Conservation (phyloP, 176 grass and related monocot species). For the Avena insularis region DNA sequence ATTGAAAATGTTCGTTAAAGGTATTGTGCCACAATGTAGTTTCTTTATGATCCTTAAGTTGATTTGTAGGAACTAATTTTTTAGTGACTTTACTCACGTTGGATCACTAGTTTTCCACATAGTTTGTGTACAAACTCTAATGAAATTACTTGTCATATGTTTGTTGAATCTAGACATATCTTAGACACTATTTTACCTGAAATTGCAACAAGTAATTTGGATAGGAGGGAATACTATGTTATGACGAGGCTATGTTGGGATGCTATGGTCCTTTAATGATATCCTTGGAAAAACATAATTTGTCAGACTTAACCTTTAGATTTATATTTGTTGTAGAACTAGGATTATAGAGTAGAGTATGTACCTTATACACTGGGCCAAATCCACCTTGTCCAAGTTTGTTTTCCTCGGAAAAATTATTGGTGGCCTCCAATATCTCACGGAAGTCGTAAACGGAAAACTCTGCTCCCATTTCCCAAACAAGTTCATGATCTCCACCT, state of each 20-base stretch:
- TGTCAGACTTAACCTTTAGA: background rate
- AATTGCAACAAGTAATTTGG: no score
- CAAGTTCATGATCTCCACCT: background rate
- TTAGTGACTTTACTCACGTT: background rate
- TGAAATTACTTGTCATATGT: no score
- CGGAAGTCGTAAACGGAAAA: background rate
- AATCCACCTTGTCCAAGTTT: constrained; percentile 21
- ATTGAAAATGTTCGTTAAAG: background rate
- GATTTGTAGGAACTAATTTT: no score
- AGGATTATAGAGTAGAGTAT: background rate
- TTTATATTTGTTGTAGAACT: background rate
- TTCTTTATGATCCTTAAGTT: background rate
- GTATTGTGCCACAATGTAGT: background rate
- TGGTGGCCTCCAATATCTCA: background rate
- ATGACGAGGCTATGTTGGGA: background rate
- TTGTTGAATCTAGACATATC: no score
- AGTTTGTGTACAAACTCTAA: background rate
- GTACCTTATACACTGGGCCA: constrained; percentile 2
- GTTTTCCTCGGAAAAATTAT: background rate
- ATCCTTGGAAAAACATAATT: background rate
- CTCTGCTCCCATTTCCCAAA: background rate
- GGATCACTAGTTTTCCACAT: background rate
- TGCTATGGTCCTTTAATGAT: background rate
- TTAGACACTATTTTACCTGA: no score
- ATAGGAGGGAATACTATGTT: background rate